Evolutionary conservation across 805 yeast species (phyloP).

Genomic region (Ogataea glucozyma): DNA sequence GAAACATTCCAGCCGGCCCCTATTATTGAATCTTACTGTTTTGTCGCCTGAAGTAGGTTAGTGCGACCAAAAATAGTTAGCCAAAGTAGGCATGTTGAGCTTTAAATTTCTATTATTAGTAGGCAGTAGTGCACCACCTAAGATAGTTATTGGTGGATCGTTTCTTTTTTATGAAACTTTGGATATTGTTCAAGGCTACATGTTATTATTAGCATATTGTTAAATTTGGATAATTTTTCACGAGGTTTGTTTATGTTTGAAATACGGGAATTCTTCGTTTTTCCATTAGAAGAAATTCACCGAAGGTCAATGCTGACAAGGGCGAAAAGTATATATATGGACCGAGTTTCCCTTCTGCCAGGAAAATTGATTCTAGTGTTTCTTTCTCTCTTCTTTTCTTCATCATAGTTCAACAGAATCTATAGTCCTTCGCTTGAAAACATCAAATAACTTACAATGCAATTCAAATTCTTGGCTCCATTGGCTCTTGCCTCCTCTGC

Average conservation of each 20-base stretch:
- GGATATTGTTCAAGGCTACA: background rate
- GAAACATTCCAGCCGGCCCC: too few relatives aligned
- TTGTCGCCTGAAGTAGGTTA: background rate
- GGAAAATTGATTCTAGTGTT: background rate
- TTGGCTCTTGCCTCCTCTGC: constrained; percentile 41
- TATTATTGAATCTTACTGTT: too few relatives aligned
- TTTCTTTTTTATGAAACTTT: background rate
- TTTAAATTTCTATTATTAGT: constrained; percentile 1
- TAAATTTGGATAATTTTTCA: background rate
- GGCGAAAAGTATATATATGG: constrained; percentile 13
- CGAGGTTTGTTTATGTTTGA: constrained; percentile 19
- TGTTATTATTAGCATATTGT: constrained; percentile 1
- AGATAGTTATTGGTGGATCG: background rate
- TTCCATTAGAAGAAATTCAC: constrained; percentile 9
- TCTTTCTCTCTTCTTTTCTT: background rate
- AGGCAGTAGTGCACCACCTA: constrained; percentile 1
- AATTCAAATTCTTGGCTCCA: constrained; percentile 37
- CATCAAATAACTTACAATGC: constrained; percentile 31
- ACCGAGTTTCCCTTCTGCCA: constrained; percentile 1
- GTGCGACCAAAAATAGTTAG: background rate
- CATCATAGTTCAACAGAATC: constrained; percentile 10
- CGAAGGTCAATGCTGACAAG: constrained; percentile 1
- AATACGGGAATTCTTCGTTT: constrained; percentile 12
- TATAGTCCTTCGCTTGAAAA: constrained; percentile 35
- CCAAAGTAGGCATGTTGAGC: background rate